Evolutionary conservation across 208 protist species (phyloP).

Genomic region (Tritrichomonas foetus): DNA sequence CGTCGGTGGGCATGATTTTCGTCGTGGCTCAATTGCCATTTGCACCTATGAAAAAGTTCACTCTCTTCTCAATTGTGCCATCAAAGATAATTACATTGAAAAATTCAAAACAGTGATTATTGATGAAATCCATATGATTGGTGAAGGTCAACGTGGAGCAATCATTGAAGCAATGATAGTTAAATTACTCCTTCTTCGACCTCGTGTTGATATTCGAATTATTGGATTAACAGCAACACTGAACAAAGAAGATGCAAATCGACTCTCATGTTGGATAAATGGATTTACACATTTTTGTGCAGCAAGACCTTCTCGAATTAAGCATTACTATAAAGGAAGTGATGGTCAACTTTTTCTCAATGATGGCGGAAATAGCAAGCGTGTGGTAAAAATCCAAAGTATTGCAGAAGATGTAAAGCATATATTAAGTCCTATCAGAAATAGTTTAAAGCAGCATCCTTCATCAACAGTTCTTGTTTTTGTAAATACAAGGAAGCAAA

Average conservation of each 20-base stretch:
- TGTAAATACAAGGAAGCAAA: background rate
- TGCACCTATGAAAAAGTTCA: slow-evolving; percentile 32
- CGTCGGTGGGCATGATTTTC: background rate
- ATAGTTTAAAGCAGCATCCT: background rate
- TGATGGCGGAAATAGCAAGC: background rate
- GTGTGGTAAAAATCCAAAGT: background rate
- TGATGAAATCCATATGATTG: slow-evolving; percentile 34
- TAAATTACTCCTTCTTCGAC: background rate
- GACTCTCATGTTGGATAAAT: background rate
- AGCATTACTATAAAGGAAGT: background rate
- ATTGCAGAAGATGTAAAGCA: background rate
- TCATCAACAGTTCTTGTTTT: background rate
- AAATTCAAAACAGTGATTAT: background rate
- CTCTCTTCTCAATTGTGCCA: background rate
- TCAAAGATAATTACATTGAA: background rate
- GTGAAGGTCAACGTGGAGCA: background rate
- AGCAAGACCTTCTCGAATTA: background rate
- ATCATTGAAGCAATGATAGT: background rate
- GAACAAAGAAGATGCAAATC: background rate
- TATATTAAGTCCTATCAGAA: background rate
- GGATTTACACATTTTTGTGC: background rate
- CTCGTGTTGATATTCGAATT: background rate
- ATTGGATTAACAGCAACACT: background rate
- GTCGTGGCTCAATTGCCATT: background rate
- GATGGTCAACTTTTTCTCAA: background rate